Percentiles rank a stretch among this genome's conserved stretches.
Conservation (phyloP, 129 eudicot genomes). For the Lactuca sativa region DNA sequence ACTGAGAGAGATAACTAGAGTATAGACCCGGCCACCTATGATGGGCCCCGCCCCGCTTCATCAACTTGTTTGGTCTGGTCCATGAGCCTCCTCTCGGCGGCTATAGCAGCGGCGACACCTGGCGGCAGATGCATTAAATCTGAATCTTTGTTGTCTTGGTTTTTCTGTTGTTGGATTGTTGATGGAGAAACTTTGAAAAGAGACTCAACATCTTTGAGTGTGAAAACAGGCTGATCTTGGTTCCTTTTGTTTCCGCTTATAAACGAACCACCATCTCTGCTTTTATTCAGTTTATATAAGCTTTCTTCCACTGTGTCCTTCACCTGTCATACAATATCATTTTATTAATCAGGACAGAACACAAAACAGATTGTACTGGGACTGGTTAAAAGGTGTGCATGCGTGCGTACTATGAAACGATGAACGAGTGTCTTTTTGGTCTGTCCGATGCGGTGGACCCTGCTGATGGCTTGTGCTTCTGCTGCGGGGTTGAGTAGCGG, state of each 20-base stretch:
- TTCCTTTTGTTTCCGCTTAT: slow-evolving; percentile 84
- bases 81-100: slow-evolving; percentile 75
- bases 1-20: background rate
- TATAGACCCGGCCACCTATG: background rate
- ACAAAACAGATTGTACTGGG: background rate
- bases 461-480: slow-evolving; percentile 94
- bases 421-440: slow-evolving; percentile 73
- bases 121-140: slow-evolving; percentile 76
- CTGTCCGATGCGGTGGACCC: slow-evolving; percentile 97
- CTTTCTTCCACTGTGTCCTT: slow-evolving; percentile 94
- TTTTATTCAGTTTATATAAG: slow-evolving; percentile 73
- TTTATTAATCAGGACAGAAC: background rate
- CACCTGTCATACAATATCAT: slow-evolving; percentile 45
- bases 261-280: slow-evolving; percentile 55
- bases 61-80: slow-evolving; percentile 40
- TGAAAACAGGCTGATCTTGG: slow-evolving; percentile 84
- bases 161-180: slow-evolving; percentile 13
- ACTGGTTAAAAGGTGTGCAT: slow-evolving; percentile 19
- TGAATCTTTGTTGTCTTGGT: slow-evolving; percentile 32
- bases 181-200: slow-evolving; percentile 61
- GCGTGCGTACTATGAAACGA: slow-evolving; percentile 74
- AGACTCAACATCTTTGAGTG: slow-evolving; percentile 82
- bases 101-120: slow-evolving; percentile 76
- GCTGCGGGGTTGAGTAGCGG: slow-evolving; percentile 96
- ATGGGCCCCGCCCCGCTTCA: background rate